Evolutionary conservation across 2,329 filamentous ascomycete species (phyloP), one percentile per base, ranked within the genome.

Genomic region (Ascochyta viciae-villosae): DNA sequence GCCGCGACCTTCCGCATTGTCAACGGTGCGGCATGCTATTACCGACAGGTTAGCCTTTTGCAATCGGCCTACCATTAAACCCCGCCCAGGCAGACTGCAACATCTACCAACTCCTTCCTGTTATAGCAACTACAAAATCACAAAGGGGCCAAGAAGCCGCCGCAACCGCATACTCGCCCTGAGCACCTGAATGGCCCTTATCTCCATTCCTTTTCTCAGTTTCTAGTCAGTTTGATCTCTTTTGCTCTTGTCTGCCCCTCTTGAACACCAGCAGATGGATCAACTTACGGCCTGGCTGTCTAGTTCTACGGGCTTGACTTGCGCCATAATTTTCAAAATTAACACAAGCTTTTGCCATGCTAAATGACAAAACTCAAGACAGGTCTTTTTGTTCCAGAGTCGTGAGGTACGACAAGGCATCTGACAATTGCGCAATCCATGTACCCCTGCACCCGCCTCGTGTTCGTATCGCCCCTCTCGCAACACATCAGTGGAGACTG

Each of bases 401-500:
- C 23, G 34, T 24, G 51, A 26, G 10, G 22, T 7, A 8, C 26
- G 39, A n/a, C 27, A 9, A 23, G 38, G 40, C 23, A 19, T 35
- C 4, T 34, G 15, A 12, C 23, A 4, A 31, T 37, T 37, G 37
- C 50, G 42, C 34, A 38, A 38, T 24, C n/a, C 19, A 10, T 26
- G 8, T 12, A 45, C 22, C 50, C 41, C 42, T 52, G 42, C 35
- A 40, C 42, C 31, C 42, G 37, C 27, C 23, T 52, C 35, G 35
- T 41, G 41, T 52, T 22, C 22, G 22, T 46, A 13, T n/a, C 15
- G 23, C 31, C 23, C 29, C 3, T 26, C 31, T 29, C 6, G 13
- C 19, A 49, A 12, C 19, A 34, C 27, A 49, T 41, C 27, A 23
- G 35, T 41, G 38, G 38, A 41, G 38, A 26, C 22, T 27, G 23